Base-by-base conservation (phyloP, 768 basidiomycete genomes). In the Pleurotus eryngii region DNA sequence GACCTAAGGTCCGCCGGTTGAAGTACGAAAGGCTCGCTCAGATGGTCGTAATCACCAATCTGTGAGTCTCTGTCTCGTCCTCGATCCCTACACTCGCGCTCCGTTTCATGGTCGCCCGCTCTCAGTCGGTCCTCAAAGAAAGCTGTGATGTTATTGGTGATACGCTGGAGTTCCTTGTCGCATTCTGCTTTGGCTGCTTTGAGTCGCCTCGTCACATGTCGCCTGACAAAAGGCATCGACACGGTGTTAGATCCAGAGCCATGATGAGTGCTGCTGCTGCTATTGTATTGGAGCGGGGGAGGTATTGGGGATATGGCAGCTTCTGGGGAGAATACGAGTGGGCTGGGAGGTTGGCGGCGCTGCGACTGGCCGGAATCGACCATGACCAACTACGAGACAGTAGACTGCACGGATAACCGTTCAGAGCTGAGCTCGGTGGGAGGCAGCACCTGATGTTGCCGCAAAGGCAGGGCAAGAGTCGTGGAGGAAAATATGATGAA, bases 131-230 rank as follows among this genome's bases (percentile, higher is more conserved):
- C 90, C 75, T 99, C 96, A 64, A 97, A 96, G 74, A 94, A 98
- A 39, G 85, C 73, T 61, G 96, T 96, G 77, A 99, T 95, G 59
- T 87, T 92, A 73, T 92, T 88, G 59, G 95, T 93, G 68, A 98
- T 90, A 68, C 93, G 89, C 67, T 89, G 87, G 7, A 99, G 84
- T 72, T 97, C 94, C 78, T 90, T 91, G 83, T 99, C 94, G 79
- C 96, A 99, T 62, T 92, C 91, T 50, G 90, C 85, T 78, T 99
- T 98, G 57, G 96, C 95, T 3, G 89, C 89, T 76, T 87, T 90
- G 72, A 98, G 85, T 57, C 97, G 87, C 61, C 93, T 85, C 39
- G 90, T 92, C 65, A 98, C 92, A 76, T 98, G 95, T 56, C 93
- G 85, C 60, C 91, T 81, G 61, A 98, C 91, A 69, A 93, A 92